Conservation (phyloP, 805 yeast genomes). For the Metschnikowia aberdeeniae region DNA sequence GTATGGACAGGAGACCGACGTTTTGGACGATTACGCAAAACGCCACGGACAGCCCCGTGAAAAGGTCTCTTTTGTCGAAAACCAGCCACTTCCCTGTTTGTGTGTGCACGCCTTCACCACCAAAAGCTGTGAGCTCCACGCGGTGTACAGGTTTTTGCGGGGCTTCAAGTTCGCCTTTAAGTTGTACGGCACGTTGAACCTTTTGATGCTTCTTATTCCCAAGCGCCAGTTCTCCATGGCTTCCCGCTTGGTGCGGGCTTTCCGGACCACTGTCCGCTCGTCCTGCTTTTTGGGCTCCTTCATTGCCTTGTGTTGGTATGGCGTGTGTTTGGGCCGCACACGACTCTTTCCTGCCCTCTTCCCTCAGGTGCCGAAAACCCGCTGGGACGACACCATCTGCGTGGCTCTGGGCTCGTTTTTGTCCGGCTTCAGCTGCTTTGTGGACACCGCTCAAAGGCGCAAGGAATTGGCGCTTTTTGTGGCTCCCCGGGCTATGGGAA, state of each 20-base stretch:
- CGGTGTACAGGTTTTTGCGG: conserved; percentile 40
- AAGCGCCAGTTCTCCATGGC: conserved; percentile 14
- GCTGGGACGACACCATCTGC: conserved; percentile 37
- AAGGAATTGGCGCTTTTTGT: conserved; percentile 48
- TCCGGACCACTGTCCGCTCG: conserved; percentile 33
- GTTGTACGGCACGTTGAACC: conserved; percentile 41
- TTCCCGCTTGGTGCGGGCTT: conserved; percentile 18
- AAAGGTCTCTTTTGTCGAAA: conserved; percentile 23
- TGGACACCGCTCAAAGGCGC: conserved; percentile 39
- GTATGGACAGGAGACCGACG: conserved; percentile 36
- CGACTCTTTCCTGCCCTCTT: conserved; percentile 37
- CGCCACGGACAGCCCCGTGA: conserved; percentile 31
- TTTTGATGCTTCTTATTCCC: conserved; percentile 23
- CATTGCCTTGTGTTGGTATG: conserved; percentile 44
- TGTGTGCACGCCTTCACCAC: conserved; percentile 39
- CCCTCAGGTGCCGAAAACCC: conserved; percentile 30
- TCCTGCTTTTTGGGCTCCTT: conserved; percentile 42
- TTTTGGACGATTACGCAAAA: conserved; percentile 29
- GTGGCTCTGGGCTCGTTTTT: conserved; percentile 38
- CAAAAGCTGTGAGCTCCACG: conserved; percentile 43
- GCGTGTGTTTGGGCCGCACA: conserved; percentile 42
- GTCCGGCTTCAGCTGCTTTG: conserved; percentile 40
- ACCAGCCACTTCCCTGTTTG: conserved; percentile 36
- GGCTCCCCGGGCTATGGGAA: conserved; percentile 38
- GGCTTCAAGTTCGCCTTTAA: conserved; percentile 40